A percentile compares a stretch with the other conserved stretches of the same genome.
Conservation (phyloP, 176 grass and related monocot species). For the Oryza australiensis region DNA sequence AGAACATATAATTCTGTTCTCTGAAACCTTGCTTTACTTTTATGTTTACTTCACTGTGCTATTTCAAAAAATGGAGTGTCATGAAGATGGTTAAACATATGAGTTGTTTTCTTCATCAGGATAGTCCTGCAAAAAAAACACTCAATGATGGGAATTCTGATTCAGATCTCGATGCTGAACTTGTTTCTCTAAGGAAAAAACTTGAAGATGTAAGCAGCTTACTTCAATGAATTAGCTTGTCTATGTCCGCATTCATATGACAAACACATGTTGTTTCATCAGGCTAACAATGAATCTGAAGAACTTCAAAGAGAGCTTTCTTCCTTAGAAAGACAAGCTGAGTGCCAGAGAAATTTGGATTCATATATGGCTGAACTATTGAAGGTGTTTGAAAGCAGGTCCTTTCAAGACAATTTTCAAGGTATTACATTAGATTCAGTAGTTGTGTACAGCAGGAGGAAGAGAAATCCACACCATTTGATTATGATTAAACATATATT, state of each 20-base stretch:
- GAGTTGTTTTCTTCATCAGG: conserved; percentile 34
- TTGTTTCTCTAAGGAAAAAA: conserved; percentile 41
- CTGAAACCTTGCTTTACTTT: conserved; percentile 30
- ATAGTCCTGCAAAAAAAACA: conserved; percentile 31
- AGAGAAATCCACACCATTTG: not conserved
- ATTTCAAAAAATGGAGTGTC: not conserved
- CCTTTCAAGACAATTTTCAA: conserved; percentile 44
- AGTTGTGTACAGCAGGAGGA: not conserved
- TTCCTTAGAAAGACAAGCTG: conserved; percentile 49
- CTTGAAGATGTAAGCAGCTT: conserved; percentile 43
- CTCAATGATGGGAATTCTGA: conserved; percentile 2
- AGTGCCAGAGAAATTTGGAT: conserved; percentile 31
- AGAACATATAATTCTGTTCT: not conserved
- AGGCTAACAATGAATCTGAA: conserved; percentile 58
- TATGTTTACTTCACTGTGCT: conserved; percentile 5
- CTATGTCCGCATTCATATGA: conserved; percentile 21
- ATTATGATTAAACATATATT: not conserved
- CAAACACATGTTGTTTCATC: conserved; percentile 14
- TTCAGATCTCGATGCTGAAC: conserved; percentile 38
- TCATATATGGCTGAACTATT: conserved; percentile 46
- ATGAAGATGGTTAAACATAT: conserved; percentile 8
- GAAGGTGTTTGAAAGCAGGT: conserved; percentile 43
- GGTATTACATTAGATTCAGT: conserved; percentile 36
- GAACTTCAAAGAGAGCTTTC: conserved; percentile 44
- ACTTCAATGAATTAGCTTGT: conserved; percentile 18